Evolutionary conservation across 305 asterid species (phyloP).

Genomic region (Fraxinus sp.): DNA sequence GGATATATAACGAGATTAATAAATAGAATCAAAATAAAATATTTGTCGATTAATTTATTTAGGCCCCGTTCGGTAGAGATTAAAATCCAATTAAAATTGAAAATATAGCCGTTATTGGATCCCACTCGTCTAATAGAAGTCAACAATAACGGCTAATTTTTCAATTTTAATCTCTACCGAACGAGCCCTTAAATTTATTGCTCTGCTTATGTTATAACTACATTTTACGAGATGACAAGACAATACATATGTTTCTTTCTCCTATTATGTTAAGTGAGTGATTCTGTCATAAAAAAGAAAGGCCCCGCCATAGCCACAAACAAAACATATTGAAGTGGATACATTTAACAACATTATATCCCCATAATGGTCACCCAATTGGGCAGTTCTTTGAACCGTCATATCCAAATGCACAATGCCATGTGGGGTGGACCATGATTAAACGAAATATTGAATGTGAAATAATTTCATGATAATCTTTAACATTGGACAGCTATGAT

Average conservation of each 20-base stretch:
- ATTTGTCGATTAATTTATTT: no score
- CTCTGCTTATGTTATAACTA: not conserved
- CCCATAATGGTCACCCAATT: not conserved
- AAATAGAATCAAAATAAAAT: no score
- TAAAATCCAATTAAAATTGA: no score
- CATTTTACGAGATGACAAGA: not conserved
- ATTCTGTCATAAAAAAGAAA: not conserved
- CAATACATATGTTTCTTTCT: not conserved
- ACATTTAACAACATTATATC: not conserved
- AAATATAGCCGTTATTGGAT: no score
- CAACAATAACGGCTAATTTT: no score
- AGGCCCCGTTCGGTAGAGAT: no score
- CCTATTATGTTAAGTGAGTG: not conserved
- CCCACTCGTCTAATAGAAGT: no score
- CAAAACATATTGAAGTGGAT: not conserved
- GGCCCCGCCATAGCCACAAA: not conserved
- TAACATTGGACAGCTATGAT: conserved; percentile 4
- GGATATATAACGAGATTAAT: not conserved
- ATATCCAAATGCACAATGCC: not conserved
- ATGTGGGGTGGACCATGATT: not conserved
- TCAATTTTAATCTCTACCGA: no score
- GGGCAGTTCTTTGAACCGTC: not conserved
- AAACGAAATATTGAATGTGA: not conserved
- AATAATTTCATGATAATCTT: conserved; percentile 7
- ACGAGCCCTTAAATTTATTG: no score